phyloP scores from a whole-genome alignment of 352 stramenopile genomes.

The Phytophthora palmivora region DNA sequence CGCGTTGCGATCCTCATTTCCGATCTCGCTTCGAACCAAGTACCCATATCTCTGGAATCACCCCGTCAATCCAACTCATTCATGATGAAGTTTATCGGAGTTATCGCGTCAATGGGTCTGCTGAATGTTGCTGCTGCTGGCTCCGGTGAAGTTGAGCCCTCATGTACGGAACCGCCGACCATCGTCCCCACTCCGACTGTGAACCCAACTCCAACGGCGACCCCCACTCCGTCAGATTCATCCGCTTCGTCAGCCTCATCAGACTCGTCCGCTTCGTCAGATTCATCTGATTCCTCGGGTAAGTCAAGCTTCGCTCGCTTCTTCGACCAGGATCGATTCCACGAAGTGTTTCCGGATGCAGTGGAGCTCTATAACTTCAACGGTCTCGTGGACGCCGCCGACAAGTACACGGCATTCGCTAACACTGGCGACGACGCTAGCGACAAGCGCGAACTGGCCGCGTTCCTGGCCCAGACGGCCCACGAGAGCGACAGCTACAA shows the following conservation, averaged over 20 bases:
- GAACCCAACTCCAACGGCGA: background rate
- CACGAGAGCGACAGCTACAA: slow-evolving; percentile 57
- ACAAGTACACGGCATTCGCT: slow-evolving; percentile 53
- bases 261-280: too few species aligned
- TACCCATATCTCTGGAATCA: slow-evolving; percentile 1
- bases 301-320: slow-evolving; percentile 39
- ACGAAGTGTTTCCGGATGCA: slow-evolving; percentile 44
- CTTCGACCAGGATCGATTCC: slow-evolving; percentile 47
- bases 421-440: slow-evolving; percentile 46
- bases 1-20: slow-evolving; percentile 25
- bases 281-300: background rate
- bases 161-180: slow-evolving; percentile 12
- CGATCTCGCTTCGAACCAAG: slow-evolving; percentile 14
- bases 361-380: slow-evolving; percentile 54
- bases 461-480: slow-evolving; percentile 53
- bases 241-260: background rate
- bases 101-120: slow-evolving; percentile 22
- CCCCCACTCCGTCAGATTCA: background rate
- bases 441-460: slow-evolving; percentile 55
- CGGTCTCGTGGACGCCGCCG: slow-evolving; percentile 42
- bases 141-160: slow-evolving; percentile 7
- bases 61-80: background rate
- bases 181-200: slow-evolving; percentile 9
- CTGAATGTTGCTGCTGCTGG: slow-evolving; percentile 23
- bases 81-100: slow-evolving; percentile 27